Evolutionary conservation across 2,329 filamentous ascomycete genomes (phyloP), one percentile per base, ranked within the genome.

Genomic region (Monilinia laxa): DNA sequence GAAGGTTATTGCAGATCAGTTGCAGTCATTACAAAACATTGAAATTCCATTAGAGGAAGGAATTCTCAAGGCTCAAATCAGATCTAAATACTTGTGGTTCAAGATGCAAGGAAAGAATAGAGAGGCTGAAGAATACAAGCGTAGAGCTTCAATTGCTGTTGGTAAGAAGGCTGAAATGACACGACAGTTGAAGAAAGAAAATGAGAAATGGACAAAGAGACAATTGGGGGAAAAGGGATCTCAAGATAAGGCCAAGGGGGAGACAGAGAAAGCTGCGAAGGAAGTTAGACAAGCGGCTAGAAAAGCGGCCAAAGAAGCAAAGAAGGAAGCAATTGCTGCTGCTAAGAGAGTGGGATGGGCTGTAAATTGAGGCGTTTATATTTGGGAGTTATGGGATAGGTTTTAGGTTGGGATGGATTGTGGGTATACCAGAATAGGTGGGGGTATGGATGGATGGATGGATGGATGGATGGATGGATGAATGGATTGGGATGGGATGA

Each of bases 1-100:
- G 60, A 70, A 77, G 10, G 75, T 77, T 65, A 38, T 82, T 6
- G 66, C 72, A 14, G 76, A 75, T 25, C 73, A 77, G 35, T 69
- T 77, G 14, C 74, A 75, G 42, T 73, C 77, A 4, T 68, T 79
- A 2, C 76, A 79, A 60, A 76, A 81, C 10, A 49, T 80, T 20
- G 75, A 77, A 14, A 77, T 80, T 38, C 79, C 81, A 55, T 70
- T 83, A 2, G 76, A 81, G 35, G 74, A 85, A 6, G 76, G 78
- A 0, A 70, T 87, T 12, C 76, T 87, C 38, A 80, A 80, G 51
- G 83, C 85, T 18, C 85, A 86, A 72, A 78, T 88, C 35, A 78
- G 78, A 54, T 85, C 85, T 18, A 85, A 82, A 74, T 78, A 87
- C 42, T 80, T 82, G 77, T 87, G 84, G 84, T 77, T 88, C 60